Conservation (phyloP, 257 asterid genomes). For the Buddleja alternifolia region DNA sequence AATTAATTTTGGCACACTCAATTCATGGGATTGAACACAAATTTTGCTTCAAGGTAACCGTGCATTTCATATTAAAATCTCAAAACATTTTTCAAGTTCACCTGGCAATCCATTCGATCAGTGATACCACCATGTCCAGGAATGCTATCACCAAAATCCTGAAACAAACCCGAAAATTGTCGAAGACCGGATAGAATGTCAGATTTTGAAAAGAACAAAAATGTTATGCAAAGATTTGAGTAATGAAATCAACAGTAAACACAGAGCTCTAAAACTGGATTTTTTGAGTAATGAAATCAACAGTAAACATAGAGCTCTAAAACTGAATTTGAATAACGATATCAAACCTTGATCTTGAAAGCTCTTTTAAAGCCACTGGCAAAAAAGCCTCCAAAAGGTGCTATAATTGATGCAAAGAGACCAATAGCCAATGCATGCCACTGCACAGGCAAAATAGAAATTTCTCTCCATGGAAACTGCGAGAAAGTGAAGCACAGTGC, state of each 20-base stretch:
- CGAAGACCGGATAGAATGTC: constrained; percentile 15
- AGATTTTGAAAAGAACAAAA: constrained; percentile 6
- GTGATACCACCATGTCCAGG: constrained; percentile 99
- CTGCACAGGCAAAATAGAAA: constrained; percentile 75
- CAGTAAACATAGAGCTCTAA: background rate
- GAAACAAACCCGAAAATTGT: constrained; percentile 11
- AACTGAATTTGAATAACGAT: constrained; percentile 24
- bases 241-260: background rate
- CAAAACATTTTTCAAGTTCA: constrained; percentile 25
- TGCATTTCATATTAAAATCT: background rate
- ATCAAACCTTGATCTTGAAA: constrained; percentile 85
- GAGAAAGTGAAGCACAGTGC: constrained; percentile 25
- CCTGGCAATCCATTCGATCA: constrained; percentile 99
- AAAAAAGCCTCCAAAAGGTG: constrained; percentile 98
- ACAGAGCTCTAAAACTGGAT: constrained; percentile 12
- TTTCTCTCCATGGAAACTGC: constrained; percentile 80
- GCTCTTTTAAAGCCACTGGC: constrained; percentile 99
- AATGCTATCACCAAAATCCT: constrained; percentile 99
- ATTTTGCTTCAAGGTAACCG: no score
- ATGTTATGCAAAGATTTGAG: background rate
- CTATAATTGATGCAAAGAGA: constrained; percentile 91
- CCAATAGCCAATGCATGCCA: constrained; percentile 90
- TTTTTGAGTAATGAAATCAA: background rate
- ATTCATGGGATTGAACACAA: no score
- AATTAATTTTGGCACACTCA: no score